Evolutionary conservation across 768 basidiomycete species (phyloP).

Genomic region (Amylocystis lapponica): DNA sequence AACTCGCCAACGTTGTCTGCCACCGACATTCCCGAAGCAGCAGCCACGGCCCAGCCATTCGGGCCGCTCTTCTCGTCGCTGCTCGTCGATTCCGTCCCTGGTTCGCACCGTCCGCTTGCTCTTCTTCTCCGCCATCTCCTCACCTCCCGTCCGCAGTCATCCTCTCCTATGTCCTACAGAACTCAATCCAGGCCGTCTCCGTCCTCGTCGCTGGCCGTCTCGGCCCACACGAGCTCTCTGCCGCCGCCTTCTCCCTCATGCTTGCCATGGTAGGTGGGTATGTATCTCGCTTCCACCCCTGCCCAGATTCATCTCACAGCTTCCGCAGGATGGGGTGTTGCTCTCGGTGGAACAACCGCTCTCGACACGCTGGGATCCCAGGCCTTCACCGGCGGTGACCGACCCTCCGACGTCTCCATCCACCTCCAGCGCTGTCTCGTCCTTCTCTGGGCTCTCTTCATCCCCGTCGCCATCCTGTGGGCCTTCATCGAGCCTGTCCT

Average conservation of each 20-base stretch:
- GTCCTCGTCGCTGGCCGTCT: constrained; percentile 61
- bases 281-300: constrained; percentile 31
- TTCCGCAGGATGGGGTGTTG: constrained; percentile 64
- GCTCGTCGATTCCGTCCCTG: constrained; percentile 52
- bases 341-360: constrained; percentile 73
- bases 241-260: constrained; percentile 71
- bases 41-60: constrained; percentile 8
- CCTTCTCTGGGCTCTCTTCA: constrained; percentile 55
- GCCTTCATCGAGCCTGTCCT: constrained; percentile 57
- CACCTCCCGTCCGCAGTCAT: constrained; percentile 38
- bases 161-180: constrained; percentile 66
- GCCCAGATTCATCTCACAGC: constrained; percentile 30
- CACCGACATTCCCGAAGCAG: constrained; percentile 12
- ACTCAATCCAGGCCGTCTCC: constrained; percentile 64
- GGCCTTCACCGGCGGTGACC: constrained; percentile 60
- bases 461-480: constrained; percentile 64
- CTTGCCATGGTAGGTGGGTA: constrained; percentile 66
- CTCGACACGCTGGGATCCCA: constrained; percentile 76
- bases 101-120: constrained; percentile 25
- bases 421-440: constrained; percentile 68
- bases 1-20: constrained; percentile 7
- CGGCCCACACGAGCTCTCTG: constrained; percentile 64
- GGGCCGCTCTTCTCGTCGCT: constrained; percentile 40
- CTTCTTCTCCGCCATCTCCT: neutral
- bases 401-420: constrained; percentile 56